Percentiles rank a stretch among this genome's conserved stretches.
Evolutionary conservation across 441 rosid genomes (phyloP).

Genomic region (Erodium trifolium): DNA sequence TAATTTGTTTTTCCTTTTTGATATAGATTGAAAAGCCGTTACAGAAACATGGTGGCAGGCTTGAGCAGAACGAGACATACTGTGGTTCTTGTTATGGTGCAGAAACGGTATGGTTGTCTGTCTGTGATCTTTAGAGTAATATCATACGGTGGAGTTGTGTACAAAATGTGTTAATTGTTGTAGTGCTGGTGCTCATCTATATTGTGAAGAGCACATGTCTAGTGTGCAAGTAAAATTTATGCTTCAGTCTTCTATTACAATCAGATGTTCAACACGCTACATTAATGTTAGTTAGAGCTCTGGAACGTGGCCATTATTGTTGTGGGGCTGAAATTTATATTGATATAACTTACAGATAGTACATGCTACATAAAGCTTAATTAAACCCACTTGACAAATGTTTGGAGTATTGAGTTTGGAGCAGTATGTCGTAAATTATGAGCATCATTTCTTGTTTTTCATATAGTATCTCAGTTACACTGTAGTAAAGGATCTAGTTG

Average conservation of each 20-base stretch:
- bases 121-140: constrained; percentile 2
- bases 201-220: neutral
- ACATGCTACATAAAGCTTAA: neutral
- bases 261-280: neutral
- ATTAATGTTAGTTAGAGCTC: neutral
- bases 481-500: neutral
- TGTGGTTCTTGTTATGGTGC: constrained; percentile 96
- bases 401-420: neutral
- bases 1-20: constrained; percentile 16
- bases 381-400: neutral
- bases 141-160: neutral
- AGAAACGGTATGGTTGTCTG: constrained; percentile 46
- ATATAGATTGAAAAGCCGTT: constrained; percentile 78
- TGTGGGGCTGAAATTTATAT: neutral
- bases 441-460: neutral
- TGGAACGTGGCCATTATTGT: neutral
- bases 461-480: neutral
- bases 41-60: constrained; percentile 93
- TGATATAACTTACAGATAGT: neutral
- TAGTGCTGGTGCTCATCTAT: neutral
- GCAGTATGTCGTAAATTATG: neutral
- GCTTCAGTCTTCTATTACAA: neutral
- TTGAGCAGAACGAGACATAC: constrained; percentile 87
- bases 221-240: neutral
- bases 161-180: neutral